Conservation (phyloP, 768 basidiomycete genomes). For the Kwoniella sp. region DNA sequence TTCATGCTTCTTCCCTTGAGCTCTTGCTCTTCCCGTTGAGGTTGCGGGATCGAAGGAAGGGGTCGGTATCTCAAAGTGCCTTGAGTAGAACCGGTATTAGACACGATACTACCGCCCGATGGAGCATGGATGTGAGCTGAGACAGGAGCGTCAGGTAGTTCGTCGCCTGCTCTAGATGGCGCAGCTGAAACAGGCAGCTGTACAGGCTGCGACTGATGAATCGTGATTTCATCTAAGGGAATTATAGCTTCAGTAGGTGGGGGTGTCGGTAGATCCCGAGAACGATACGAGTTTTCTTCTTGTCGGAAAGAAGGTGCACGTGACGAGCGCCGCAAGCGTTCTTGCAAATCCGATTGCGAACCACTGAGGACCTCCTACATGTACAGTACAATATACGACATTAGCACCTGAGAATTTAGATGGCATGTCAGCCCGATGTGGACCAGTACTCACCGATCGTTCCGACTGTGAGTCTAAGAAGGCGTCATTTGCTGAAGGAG, state of each 20-base stretch:
- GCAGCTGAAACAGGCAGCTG: slow-evolving; percentile 2
- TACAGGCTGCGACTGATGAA: slow-evolving; percentile 7
- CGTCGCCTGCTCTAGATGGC: background rate
- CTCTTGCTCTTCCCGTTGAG: background rate
- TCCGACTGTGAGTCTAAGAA: background rate
- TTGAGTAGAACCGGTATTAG: background rate
- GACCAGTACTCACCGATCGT: background rate
- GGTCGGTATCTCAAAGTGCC: background rate
- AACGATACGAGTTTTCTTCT: slow-evolving; percentile 9
- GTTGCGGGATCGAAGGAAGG: slow-evolving; percentile 1
- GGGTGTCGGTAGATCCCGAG: background rate
- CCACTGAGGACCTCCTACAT: too few species aligned
- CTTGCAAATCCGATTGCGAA: too few species aligned
- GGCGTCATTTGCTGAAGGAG: background rate
- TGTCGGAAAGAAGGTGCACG: slow-evolving; percentile 4
- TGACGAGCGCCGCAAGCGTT: background rate
- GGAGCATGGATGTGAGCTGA: slow-evolving; percentile 1
- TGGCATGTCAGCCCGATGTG: too few species aligned
- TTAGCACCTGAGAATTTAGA: too few species aligned
- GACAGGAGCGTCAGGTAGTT: slow-evolving; percentile 6
- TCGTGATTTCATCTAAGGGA: slow-evolving; percentile 6
- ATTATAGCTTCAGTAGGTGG: background rate
- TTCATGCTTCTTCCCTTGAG: background rate
- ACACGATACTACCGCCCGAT: slow-evolving; percentile 4
- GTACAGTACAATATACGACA: too few species aligned